phyloP scores from a whole-genome alignment of 2,329 filamentous ascomycete genomes.

The Penicillium glabrum region DNA sequence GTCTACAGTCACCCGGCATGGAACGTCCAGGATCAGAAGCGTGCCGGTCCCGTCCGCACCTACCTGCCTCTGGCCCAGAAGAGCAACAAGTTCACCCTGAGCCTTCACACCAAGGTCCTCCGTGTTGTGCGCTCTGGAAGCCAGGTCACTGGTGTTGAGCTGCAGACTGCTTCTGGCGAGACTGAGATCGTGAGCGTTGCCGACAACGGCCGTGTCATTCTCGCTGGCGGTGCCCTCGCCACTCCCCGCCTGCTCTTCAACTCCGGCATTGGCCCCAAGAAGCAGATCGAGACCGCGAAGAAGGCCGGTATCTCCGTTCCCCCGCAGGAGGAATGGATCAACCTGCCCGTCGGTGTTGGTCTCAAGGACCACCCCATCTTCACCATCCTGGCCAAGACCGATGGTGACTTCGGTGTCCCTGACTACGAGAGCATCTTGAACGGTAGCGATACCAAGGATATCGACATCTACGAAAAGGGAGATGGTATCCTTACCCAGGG shows the following conservation, averaged over 20 bases:
- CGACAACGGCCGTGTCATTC: constrained; percentile 62
- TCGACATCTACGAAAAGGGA: constrained; percentile 23
- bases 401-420: constrained; percentile 17
- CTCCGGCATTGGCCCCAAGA: constrained; percentile 65
- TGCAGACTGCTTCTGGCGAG: constrained; percentile 20
- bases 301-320: constrained; percentile 44
- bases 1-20: constrained; percentile 65
- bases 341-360: constrained; percentile 53
- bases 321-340: constrained; percentile 48
- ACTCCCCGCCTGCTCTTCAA: constrained; percentile 68
- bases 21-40: constrained; percentile 66
- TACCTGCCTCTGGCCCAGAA: constrained; percentile 64
- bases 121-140: constrained; percentile 64
- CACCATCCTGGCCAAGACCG: constrained; percentile 17
- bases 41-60: constrained; percentile 69
- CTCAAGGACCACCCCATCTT: constrained; percentile 45
- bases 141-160: constrained; percentile 56
- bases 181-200: constrained; percentile 66
- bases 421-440: constrained; percentile 19
- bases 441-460: constrained; percentile 19
- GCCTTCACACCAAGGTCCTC: constrained; percentile 65
- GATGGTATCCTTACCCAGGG: constrained; percentile 22
- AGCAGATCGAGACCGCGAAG: constrained; percentile 48
- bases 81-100: constrained; percentile 65
- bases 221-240: constrained; percentile 69